phyloP scores from a whole-genome alignment of 192 early-diverging fungal species.

The Gaertneriomyces sp. region DNA sequence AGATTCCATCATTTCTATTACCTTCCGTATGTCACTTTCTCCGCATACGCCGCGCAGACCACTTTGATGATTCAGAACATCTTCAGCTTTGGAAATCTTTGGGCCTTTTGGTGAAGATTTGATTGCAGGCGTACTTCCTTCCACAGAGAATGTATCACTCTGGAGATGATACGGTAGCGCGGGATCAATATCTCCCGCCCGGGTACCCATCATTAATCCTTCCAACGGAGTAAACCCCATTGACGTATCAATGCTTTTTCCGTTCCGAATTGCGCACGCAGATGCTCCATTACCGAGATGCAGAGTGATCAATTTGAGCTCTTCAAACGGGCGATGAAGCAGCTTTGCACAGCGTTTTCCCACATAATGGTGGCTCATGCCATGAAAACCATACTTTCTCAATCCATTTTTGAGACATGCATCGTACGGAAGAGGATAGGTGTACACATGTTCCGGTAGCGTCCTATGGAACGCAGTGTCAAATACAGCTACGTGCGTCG shows the following conservation, averaged over 20 bases:
- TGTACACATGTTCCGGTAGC: conserved; percentile 16
- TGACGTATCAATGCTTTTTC: conserved; percentile 23
- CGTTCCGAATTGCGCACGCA: conserved; percentile 25
- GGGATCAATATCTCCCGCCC: conserved; percentile 42
- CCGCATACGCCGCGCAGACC: conserved; percentile 41
- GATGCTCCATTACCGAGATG: conserved; percentile 27
- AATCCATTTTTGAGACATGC: conserved; percentile 13
- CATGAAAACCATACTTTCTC: conserved; percentile 27
- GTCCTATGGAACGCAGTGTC: conserved; percentile 26
- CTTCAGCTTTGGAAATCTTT: conserved; percentile 37
- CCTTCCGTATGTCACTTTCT: conserved; percentile 28
- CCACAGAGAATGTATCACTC: conserved; percentile 9
- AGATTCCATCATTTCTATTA: conserved; percentile 27
- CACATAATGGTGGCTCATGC: conserved; percentile 20
- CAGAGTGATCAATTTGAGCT: conserved; percentile 25
- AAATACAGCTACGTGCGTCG: conserved; percentile 25
- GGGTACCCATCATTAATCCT: conserved; percentile 35
- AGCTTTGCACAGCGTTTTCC: background rate
- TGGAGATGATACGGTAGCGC: conserved; percentile 36
- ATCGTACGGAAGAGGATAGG: conserved; percentile 29
- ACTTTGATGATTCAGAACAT: conserved; percentile 37
- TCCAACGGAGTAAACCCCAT: conserved; percentile 32
- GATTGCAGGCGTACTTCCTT: conserved; percentile 13
- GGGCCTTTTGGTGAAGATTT: conserved; percentile 20
- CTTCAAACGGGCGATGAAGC: background rate